These are phyloP conservation scores for Acacia pycnantha DNA, from an alignment of 331 rosid genomes.

Conservation along the genomic window DNA sequence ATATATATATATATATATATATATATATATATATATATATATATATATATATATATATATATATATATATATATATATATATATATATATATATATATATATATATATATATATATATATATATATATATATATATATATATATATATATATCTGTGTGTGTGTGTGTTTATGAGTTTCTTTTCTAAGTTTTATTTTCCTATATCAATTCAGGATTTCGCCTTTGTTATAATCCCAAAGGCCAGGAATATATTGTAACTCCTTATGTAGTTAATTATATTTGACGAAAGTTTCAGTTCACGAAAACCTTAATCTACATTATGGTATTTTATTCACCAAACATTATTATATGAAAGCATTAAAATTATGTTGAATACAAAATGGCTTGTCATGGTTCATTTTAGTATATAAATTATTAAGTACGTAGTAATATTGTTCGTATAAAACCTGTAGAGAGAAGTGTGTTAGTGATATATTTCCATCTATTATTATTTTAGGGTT, in stretches of 20 bases:
- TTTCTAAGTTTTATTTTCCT: not conserved
- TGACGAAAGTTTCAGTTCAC: not conserved
- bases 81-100: no score
- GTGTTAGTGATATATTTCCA: not conserved
- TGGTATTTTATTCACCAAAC: not conserved
- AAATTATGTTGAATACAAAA: not conserved
- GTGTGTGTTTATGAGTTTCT: not conserved
- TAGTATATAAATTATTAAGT: no score
- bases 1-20: no score
- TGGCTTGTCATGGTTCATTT: not conserved
- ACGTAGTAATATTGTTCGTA: not conserved
- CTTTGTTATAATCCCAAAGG: slow-evolving; percentile 35
- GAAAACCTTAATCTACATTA: not conserved
- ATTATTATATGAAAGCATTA: not conserved
- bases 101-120: no score
- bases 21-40: no score
- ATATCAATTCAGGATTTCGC: not conserved
- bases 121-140: no score
- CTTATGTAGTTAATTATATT: not conserved
- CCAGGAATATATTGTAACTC: slow-evolving; percentile 1
- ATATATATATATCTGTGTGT: no score
- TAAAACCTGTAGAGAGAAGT: not conserved
- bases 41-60: no score
- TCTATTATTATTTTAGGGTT: not conserved
- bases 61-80: no score